Evolutionary conservation across 352 stramenopile species (phyloP).

Genomic region (Pythium biforme): DNA sequence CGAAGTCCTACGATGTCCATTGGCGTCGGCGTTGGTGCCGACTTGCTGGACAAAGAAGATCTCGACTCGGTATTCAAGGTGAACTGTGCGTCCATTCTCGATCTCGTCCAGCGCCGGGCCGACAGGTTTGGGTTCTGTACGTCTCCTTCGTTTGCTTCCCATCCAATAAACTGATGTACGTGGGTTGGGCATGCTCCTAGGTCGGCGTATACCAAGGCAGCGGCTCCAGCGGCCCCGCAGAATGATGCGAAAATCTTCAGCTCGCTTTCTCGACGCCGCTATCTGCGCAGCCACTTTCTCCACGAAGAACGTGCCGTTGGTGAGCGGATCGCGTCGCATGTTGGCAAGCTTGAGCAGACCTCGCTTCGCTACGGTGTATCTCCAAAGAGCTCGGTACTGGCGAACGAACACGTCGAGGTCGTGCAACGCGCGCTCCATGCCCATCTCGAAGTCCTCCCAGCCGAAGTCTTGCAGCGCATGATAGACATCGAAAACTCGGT

Average conservation of each 20-base stretch:
- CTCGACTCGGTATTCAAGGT: constrained; percentile 8
- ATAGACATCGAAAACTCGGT: constrained; percentile 46
- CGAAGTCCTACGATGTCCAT: constrained; percentile 6
- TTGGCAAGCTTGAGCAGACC: constrained; percentile 44
- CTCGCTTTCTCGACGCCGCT: constrained; percentile 45
- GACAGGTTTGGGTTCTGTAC: background rate
- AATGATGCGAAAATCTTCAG: constrained; percentile 24
- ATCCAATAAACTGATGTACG: background rate
- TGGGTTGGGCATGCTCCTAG: background rate
- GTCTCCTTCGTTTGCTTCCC: no score
- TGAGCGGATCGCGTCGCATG: constrained; percentile 35
- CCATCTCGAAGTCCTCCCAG: constrained; percentile 56
- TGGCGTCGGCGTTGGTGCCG: constrained; percentile 2
- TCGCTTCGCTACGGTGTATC: constrained; percentile 47
- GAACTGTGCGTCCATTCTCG: constrained; percentile 9
- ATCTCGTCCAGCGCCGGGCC: constrained; percentile 4
- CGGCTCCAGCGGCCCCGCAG: background rate
- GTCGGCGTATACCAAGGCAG: background rate
- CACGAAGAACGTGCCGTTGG: constrained; percentile 49
- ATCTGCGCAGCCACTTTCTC: constrained; percentile 43
- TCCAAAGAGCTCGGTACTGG: constrained; percentile 37
- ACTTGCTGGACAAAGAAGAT: background rate
- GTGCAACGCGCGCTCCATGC: constrained; percentile 57
- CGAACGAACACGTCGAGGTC: constrained; percentile 44
- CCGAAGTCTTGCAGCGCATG: constrained; percentile 57